Conservation (phyloP, 768 basidiomycete species). For the Tricholoma furcatifolium region DNA sequence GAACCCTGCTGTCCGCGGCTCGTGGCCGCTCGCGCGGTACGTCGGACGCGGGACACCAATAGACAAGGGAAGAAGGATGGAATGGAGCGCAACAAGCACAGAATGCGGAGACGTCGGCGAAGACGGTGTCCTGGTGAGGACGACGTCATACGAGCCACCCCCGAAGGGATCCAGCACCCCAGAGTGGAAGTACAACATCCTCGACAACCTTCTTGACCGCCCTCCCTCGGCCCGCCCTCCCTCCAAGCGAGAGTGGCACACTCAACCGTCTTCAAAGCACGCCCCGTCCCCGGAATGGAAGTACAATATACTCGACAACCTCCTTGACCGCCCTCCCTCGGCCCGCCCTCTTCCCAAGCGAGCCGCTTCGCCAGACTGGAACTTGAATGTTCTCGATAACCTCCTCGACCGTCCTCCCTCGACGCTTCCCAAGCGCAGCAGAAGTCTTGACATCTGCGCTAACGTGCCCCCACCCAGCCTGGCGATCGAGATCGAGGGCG, state of each 20-base stretch:
- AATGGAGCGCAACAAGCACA: constrained; percentile 40
- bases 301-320: constrained; percentile 6
- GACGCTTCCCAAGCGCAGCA: constrained; percentile 21
- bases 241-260: too few relatives aligned
- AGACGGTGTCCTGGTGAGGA: constrained; percentile 38
- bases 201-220: constrained; percentile 24
- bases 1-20: constrained; percentile 32
- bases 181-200: constrained; percentile 30
- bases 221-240: constrained; percentile 30
- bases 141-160: constrained; percentile 33
- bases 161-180: constrained; percentile 35
- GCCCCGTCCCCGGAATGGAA: constrained; percentile 42
- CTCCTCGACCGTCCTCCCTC: constrained; percentile 32
- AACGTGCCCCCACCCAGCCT: constrained; percentile 19
- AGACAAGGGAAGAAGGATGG: constrained; percentile 38
- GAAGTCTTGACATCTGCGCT: constrained; percentile 2
- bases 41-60: constrained; percentile 50
- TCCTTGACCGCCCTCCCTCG: constrained; percentile 31
- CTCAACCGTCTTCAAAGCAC: constrained; percentile 21
- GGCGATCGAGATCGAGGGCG: constrained; percentile 29
- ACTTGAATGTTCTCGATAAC: constrained; percentile 2
- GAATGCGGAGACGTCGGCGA: constrained; percentile 40
- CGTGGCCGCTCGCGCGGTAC: constrained; percentile 44
- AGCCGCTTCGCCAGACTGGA: constrained; percentile 42
- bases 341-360: constrained; percentile 19